phyloP scores from a whole-genome alignment of 441 rosid species.

The Jatropha podagrica region DNA sequence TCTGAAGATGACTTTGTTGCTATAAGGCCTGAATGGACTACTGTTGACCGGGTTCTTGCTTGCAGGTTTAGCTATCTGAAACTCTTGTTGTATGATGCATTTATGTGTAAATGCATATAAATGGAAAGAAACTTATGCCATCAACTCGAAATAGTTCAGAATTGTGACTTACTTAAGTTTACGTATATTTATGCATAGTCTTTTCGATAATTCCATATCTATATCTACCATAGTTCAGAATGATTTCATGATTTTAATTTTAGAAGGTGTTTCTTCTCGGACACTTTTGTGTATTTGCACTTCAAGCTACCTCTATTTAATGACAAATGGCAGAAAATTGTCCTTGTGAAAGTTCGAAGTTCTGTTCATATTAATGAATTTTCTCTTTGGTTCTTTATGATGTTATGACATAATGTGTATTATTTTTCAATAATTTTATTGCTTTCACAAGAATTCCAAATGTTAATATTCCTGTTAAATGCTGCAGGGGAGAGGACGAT shows the following conservation, averaged over 20 bases:
- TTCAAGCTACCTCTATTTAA: not conserved
- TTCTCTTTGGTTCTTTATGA: constrained; percentile 6
- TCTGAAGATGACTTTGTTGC: constrained; percentile 84
- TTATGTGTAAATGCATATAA: not conserved
- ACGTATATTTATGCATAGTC: not conserved
- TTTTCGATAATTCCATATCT: not conserved
- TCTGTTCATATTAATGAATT: not conserved
- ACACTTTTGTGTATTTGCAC: not conserved
- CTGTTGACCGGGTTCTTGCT: constrained; percentile 95
- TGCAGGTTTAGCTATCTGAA: constrained; percentile 58
- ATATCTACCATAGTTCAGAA: too few relatives aligned
- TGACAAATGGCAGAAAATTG: not conserved
- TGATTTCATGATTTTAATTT: not conserved
- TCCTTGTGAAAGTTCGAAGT: not conserved
- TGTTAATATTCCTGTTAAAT: constrained; percentile 26
- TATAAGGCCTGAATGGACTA: constrained; percentile 99
- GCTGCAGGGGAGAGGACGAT: constrained; percentile 76
- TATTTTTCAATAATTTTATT: constrained; percentile 15
- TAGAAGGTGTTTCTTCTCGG: not conserved
- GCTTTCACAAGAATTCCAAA: constrained; percentile 14
- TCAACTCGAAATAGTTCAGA: not conserved
- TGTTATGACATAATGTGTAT: constrained; percentile 3
- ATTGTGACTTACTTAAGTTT: not conserved
- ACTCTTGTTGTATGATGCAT: constrained; percentile 8
- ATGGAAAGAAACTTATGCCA: not conserved